phyloP scores from a whole-genome alignment of 75 land plant species.

The Cupressus sempervirens region DNA sequence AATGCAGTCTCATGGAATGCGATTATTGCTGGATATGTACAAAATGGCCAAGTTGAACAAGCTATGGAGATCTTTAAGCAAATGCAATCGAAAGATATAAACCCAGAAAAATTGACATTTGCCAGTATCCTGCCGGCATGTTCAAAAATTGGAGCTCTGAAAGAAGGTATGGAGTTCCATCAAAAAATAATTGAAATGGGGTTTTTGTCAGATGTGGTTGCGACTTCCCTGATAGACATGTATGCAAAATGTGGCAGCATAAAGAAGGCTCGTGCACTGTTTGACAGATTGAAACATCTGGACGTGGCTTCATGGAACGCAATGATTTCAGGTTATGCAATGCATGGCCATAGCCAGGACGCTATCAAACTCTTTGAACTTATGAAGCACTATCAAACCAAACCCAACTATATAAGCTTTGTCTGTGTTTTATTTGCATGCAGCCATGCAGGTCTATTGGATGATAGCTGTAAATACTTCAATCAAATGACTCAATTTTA shows the following conservation, averaged over 20 bases:
- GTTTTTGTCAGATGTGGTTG: neutral
- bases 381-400: conserved; percentile 42
- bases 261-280: conserved; percentile 30
- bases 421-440: conserved; percentile 53
- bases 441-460: conserved; percentile 61
- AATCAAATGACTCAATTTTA: conserved; percentile 33
- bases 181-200: neutral
- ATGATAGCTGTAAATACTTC: conserved; percentile 52
- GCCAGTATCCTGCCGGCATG: conserved; percentile 6
- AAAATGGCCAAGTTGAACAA: conserved; percentile 16
- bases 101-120: conserved; percentile 10
- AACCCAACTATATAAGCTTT: conserved; percentile 55
- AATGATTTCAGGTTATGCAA: conserved; percentile 55
- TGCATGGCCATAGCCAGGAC: conserved; percentile 32
- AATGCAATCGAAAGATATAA: conserved; percentile 3
- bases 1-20: conserved; percentile 30
- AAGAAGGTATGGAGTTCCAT: conserved; percentile 10
- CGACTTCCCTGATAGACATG: conserved; percentile 33
- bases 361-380: conserved; percentile 42
- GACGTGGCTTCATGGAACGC: conserved; percentile 47
- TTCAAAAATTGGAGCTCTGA: neutral
- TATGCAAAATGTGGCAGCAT: conserved; percentile 64
- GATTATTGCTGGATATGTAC: conserved; percentile 21
- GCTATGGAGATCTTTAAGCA: conserved; percentile 14
- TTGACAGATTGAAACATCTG: conserved; percentile 12